Base-by-base conservation (phyloP, 31 red algal species). In the Odonthalia washingtoniensis region DNA sequence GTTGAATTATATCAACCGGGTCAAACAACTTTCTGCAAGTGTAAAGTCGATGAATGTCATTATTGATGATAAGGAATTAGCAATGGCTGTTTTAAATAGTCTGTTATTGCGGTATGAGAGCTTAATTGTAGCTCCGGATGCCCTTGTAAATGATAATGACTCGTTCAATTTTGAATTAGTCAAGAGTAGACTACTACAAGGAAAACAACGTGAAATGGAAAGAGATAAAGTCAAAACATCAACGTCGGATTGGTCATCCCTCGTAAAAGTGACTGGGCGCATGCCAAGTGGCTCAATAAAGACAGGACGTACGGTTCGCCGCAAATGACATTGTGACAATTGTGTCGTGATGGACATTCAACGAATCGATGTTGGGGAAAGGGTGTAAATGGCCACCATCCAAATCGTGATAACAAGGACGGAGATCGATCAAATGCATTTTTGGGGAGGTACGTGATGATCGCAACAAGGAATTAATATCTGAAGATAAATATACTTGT, bases 21-120 rank as follows among this genome's bases (percentile, higher is more conserved):
- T 80, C 0, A 4, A 44, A 27, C 40, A 61, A 16, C 39, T 80
- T 33, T 28, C 42, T 34, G 39, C 76, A 16, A 18, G 21, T 45
- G 27, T 0, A 4, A 80, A 26, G 26, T 46, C 0, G 0, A 80
- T 24, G 60, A 45, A 44, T 34, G 76, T 60, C 26, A 27, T 21
- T 9, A 27, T 79, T 60, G 75, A 60, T 60, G 75, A 57, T 4
- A 79, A 57, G 24, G 41, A 79, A 27, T 4, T 79, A 45, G 75
- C 75, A 24, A 53, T 53, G 75, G 41, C 75, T 6, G 3, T 79
- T 32, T 45, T 53, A 2, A 79, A 79, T 57, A 24, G 75, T 60
- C 37, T 79, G 33, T 24, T 45, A 21, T 34, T 3, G 4, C 32
- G 26, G 26, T 53, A 16, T 36, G 40, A 79, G 3, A 79, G 4